A percentile compares a stretch with the other conserved stretches of the same genome.
Conservation (phyloP, 352 stramenopile species). For the Thraustotheca clavata region DNA sequence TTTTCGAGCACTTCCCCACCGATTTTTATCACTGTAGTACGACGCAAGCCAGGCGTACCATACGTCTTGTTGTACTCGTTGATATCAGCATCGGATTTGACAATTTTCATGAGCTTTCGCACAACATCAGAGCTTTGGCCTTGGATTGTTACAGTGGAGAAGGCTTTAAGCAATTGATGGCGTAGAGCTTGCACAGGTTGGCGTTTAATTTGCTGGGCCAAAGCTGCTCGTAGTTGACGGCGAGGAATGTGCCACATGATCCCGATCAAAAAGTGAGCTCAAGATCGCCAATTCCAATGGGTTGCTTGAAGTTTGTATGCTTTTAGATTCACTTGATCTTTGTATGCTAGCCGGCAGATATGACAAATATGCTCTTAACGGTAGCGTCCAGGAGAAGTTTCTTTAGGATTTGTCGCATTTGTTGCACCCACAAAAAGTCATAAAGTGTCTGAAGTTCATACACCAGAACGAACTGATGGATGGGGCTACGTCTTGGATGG, state of each 20-base stretch:
- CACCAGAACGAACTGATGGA: too few relatives aligned
- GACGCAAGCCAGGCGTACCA: constrained; percentile 52
- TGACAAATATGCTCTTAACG: too few relatives aligned
- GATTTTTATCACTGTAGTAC: constrained; percentile 85
- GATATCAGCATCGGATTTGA: constrained; percentile 46
- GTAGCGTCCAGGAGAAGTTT: too few relatives aligned
- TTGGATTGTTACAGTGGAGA: neutral
- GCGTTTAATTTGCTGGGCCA: neutral
- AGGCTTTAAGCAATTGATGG: neutral
- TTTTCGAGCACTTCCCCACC: constrained; percentile 83
- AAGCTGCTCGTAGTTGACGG: neutral
- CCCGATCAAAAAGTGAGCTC: neutral
- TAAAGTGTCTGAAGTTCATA: too few relatives aligned
- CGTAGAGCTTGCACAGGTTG: neutral
- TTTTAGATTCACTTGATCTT: too few relatives aligned
- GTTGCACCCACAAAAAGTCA: too few relatives aligned
- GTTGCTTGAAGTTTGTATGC: neutral
- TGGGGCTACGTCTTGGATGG: too few relatives aligned
- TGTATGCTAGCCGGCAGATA: too few relatives aligned
- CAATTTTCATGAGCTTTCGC: constrained; percentile 45
- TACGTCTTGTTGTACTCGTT: constrained; percentile 68
- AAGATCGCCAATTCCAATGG: neutral
- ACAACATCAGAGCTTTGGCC: constrained; percentile 34
- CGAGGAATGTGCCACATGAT: neutral
- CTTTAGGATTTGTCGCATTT: too few relatives aligned